phyloP scores from a whole-genome alignment of 2,329 filamentous ascomycete genomes.

The Fusarium pilosicola region DNA sequence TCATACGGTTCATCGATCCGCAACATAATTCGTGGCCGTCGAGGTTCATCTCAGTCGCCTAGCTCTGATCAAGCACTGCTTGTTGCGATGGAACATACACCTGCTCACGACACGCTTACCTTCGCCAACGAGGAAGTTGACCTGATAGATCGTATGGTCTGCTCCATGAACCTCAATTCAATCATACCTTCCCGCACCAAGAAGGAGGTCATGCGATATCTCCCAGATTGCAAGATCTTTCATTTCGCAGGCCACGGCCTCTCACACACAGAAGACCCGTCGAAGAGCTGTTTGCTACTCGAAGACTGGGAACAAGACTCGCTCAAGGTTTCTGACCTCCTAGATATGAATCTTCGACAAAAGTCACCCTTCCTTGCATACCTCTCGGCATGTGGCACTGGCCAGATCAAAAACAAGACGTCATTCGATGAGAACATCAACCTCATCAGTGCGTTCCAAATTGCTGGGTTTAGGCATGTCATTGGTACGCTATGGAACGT shows the following conservation, averaged over 20 bases:
- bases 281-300: background rate
- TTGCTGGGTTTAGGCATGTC: background rate
- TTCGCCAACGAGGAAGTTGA: background rate
- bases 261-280: background rate
- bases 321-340: background rate
- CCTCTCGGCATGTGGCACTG: background rate
- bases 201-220: background rate
- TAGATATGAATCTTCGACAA: background rate
- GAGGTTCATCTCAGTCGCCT: accelerated
- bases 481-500: background rate
- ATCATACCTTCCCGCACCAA: background rate
- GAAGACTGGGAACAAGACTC: background rate
- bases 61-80: background rate
- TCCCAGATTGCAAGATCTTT: background rate
- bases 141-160: accelerated
- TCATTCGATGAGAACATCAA: background rate
- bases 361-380: background rate
- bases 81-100: background rate
- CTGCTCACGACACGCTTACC: background rate
- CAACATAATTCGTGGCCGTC: background rate
- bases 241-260: conserved; percentile 2
- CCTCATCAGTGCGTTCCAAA: background rate
- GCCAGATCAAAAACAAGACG: background rate
- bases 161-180: background rate
- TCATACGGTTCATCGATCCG: background rate